Percentiles rank a stretch among this genome's conserved stretches.
phyloP scores from a whole-genome alignment of 2,329 filamentous ascomycete species.

The Arthrobotrys sphaeroides region DNA sequence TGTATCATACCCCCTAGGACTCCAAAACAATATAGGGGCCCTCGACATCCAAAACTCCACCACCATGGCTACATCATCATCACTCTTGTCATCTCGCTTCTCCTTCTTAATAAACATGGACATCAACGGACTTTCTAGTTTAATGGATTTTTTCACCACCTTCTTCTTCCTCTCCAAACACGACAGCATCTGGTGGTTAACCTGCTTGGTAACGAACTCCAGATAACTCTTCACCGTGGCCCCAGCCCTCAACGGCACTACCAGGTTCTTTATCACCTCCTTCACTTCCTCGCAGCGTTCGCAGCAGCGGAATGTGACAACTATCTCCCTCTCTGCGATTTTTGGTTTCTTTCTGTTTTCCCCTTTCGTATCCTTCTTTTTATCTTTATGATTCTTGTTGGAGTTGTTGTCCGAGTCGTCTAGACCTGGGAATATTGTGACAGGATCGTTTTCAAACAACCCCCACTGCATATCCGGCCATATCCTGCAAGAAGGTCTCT shows the following conservation, averaged over 20 bases:
- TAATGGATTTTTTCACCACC: too few relatives aligned
- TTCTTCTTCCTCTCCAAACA: neutral
- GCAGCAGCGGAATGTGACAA: conserved; percentile 15
- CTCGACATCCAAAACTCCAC: conserved; percentile 35
- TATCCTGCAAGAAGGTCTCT: neutral
- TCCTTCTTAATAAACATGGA: too few relatives aligned
- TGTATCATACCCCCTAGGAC: conserved; percentile 20
- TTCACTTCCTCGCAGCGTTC: neutral
- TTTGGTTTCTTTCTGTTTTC: neutral
- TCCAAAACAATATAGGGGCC: conserved; percentile 27
- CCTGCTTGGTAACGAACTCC: neutral
- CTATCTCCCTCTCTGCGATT: conserved; percentile 23
- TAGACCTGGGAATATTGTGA: conserved; percentile 31
- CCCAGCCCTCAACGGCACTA: neutral
- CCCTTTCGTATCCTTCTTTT: too few relatives aligned
- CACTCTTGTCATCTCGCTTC: neutral
- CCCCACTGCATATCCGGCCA: conserved; percentile 35
- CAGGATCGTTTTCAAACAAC: conserved; percentile 22
- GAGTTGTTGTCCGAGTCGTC: too few relatives aligned
- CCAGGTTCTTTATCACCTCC: neutral
- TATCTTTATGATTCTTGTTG: too few relatives aligned
- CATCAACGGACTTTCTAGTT: too few relatives aligned
- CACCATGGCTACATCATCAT: neutral
- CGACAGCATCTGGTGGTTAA: neutral
- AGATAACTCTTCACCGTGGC: conserved; percentile 11